Conservation (phyloP, 257 asterid species). For the Solanum clarkiae region DNA sequence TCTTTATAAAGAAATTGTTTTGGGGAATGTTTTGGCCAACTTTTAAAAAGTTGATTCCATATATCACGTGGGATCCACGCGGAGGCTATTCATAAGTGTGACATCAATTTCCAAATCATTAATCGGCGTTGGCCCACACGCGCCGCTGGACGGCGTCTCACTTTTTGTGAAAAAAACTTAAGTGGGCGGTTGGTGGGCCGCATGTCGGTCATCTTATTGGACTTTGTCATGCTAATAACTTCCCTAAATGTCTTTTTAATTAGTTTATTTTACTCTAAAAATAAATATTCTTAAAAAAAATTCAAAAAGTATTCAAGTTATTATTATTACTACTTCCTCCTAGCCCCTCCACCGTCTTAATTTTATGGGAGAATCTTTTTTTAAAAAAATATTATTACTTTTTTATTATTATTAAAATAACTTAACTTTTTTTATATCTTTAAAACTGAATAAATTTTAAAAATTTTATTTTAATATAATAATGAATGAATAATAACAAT, state of each 20-base stretch:
- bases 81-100: background rate
- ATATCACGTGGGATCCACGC: background rate
- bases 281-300: too few species aligned
- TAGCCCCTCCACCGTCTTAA: too few species aligned
- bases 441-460: too few species aligned
- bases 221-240: background rate
- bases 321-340: too few species aligned
- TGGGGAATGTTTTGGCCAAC: background rate
- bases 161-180: background rate
- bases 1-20: background rate
- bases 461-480: too few species aligned
- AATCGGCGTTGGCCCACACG: background rate
- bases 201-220: conserved; percentile 11
- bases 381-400: too few species aligned
- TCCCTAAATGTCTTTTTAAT: background rate
- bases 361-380: too few species aligned
- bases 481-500: too few species aligned
- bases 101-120: background rate
- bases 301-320: too few species aligned
- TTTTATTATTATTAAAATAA: too few species aligned
- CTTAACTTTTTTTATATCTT: too few species aligned
- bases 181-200: conserved; percentile 18
- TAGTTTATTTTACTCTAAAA: too few species aligned
- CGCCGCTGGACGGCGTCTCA: background rate
- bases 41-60: background rate